Evolutionary conservation across 2,329 filamentous ascomycete species (phyloP), one percentile per base, ranked within the genome.

Genomic region (Juglanconis juglandina): DNA sequence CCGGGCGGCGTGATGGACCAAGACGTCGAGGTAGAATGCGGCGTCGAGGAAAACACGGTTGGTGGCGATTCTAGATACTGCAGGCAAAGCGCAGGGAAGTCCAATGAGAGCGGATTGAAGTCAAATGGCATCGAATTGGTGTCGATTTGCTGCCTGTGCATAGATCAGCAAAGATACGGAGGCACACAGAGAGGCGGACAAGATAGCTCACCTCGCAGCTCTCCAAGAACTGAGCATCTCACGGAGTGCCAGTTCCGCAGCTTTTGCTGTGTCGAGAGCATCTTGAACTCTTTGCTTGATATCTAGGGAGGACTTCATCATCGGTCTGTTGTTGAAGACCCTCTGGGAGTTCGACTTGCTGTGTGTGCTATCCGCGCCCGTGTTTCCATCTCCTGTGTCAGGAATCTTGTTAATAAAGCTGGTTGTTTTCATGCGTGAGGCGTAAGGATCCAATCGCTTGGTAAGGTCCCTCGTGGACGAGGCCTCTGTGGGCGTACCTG

Each of bases 21-120:
- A 0, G 91, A 95, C 3, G 87, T 85, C 24, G 85, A 80, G 0
- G 89, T 91, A 1, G 92, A 81, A 68, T 96, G 89, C 35, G 92
- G 91, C 6, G 88, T 91, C 0, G 88, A 85, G 9, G 91, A 89
- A 76, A 93, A 94, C 6, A 97, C 80, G 0, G 91, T 95, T 4
- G 91, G 87, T 3, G 93, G 92, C 9, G 90, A 82, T 41, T 89
- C 86, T 1, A 98, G 85, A 66, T 94, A 88, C 64, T 89, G 90
- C 10, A 97, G 83, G 41, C 89, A 92, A 46, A 98, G 82, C 6
- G 90, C 87, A 6, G 93, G 92, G 68, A 96, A 97, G 62, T 92
- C 92, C 71, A 96, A 86, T 5, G 89, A 82, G 63, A 93, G 85
- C 39, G 94, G 89, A 66, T 97, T 91, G 75, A 96, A 96, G 65